Evolutionary conservation across 306 rosid species (phyloP).

Genomic region (Mucuna pruriens): DNA sequence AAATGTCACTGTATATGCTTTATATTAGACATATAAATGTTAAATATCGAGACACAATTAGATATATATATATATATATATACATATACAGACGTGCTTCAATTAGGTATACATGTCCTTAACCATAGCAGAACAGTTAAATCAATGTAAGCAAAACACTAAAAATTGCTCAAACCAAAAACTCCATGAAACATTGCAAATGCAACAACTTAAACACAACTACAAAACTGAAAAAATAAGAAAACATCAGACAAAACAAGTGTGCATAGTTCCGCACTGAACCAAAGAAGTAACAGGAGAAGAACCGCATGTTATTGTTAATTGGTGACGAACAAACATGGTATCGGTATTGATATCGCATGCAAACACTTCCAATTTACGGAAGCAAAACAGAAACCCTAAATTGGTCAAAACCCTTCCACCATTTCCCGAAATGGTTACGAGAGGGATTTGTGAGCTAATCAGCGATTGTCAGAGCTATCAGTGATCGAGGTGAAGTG

Average conservation of each 20-base stretch:
- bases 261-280: conserved; percentile 6
- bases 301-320: conserved; percentile 13
- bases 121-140: conserved; percentile 5
- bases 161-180: background rate
- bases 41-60: background rate
- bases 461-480: background rate
- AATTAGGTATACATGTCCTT: background rate
- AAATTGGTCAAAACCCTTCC: conserved; percentile 10
- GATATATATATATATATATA: too few species aligned
- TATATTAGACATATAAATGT: too few species aligned
- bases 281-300: background rate
- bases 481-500: conserved; percentile 30
- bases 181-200: background rate
- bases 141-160: background rate
- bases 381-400: conserved; percentile 40
- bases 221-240: background rate
- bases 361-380: conserved; percentile 10
- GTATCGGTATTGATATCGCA: too few species aligned
- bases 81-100: background rate
- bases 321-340: conserved; percentile 25
- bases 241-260: background rate
- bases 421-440: conserved; percentile 9
- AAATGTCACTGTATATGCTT: background rate
- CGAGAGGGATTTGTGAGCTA: background rate
- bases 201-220: background rate